Base-by-base conservation (phyloP, 2,329 filamentous ascomycete species). In the Fusarium sp. region DNA sequence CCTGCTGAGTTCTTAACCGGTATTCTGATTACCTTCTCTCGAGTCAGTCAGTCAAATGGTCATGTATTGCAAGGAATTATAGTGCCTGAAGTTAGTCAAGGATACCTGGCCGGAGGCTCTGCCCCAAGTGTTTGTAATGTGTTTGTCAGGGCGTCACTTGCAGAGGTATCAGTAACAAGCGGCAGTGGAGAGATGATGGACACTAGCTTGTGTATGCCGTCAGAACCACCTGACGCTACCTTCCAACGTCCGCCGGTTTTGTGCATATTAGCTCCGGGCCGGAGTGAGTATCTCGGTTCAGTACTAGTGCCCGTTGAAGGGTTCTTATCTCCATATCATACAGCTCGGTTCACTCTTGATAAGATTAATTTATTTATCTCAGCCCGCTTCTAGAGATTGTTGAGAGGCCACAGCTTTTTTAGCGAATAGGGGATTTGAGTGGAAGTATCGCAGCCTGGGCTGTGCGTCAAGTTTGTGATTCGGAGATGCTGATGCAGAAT, bases 181-280 rank as follows among this genome's bases (percentile, higher is more conserved):
- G 17, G 17, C 34, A n/a, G 4, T 36, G 14, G 28, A 36, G 34
- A n/a, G n/a, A 19, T n/a, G n/a, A 15, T 17, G 32, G 32, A 15
- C 7, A 34, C 32, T n/a, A 32, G 15, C 5, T 5, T 34, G 32
- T 8, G 7, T 4, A n/a, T n/a, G 34, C 5, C 15, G 34, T 36
- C 39, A 40, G 15, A n/a, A 19, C 42, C 42, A 48, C 42, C 50
- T 53, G 50, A 36, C 28, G 42, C 50, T 47, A 53, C 34, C 28
- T 19, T 24, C 23, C n/a, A 20, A 30, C 15, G 40, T n/a, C 17
- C 36, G 28, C 36, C 23, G 26, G 26, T 28, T 21, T 21, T 34
- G 5, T 15, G 9, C 50, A 53, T 26, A 15, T 12, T 26, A 6
- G 21, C 21, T n/a, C n/a, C 11, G 2, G 23, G 7, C 49, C 43